phyloP scores from a whole-genome alignment of 768 basidiomycete species.

The Kwoniella bestiolae region DNA sequence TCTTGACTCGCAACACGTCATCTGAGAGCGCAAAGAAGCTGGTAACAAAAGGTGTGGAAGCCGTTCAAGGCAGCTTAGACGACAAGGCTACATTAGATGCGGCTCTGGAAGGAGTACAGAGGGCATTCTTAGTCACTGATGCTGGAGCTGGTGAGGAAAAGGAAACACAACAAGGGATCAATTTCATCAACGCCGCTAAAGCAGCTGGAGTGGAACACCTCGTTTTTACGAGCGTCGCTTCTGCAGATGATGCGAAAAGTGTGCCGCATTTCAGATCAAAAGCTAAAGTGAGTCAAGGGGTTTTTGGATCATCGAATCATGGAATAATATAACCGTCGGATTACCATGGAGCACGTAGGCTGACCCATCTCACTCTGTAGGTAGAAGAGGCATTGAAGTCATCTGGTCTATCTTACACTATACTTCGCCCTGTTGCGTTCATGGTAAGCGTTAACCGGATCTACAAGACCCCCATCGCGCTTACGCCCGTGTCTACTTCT shows the following conservation, averaged over 20 bases:
- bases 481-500: background rate
- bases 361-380: constrained; percentile 19
- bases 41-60: constrained; percentile 29
- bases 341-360: background rate
- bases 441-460: constrained; percentile 29
- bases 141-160: constrained; percentile 19
- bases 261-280: constrained; percentile 54
- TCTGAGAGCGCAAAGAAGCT: constrained; percentile 36
- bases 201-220: constrained; percentile 56
- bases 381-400: constrained; percentile 59
- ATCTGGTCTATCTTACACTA: constrained; percentile 58
- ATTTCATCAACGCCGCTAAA: constrained; percentile 56
- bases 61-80: constrained; percentile 38
- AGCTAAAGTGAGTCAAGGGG: constrained; percentile 39
- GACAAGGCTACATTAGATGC: constrained; percentile 19
- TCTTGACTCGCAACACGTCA: constrained; percentile 42
- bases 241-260: constrained; percentile 30
- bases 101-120: constrained; percentile 35
- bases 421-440: constrained; percentile 54
- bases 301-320: no score
- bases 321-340: no score
- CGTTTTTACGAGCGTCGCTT: constrained; percentile 55
- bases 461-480: background rate
- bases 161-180: constrained; percentile 56
- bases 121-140: constrained; percentile 46